Base-by-base conservation (phyloP, 139 green algal species). In the Coelastrella sp. region DNA sequence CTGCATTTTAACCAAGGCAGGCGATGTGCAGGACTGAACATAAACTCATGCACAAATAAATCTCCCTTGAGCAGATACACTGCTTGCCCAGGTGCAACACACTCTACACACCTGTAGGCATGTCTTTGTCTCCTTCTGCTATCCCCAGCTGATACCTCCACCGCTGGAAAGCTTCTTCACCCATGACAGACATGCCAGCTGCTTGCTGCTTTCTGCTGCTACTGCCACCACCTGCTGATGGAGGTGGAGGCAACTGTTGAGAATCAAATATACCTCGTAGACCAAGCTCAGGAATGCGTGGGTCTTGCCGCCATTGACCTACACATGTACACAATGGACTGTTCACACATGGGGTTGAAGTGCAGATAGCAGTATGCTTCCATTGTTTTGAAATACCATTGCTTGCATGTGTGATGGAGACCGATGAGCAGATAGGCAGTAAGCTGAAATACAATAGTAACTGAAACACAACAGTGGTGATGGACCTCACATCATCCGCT, bases 81-180 rank as follows among this genome's bases (percentile, higher is more conserved):
- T 60, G 15, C 15, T 60, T 60, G 50, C 50, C 50, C 50, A 60
- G 50, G 13, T 57, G 45, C 45, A 57, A 9, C 45, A 57, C 45
- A 57, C 45, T 57, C 45, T n/a, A 48, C 66, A 7, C 34, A 74
- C 66, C 66, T 50, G 66, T 50, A 5, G 66, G 66, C 0, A 98
- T 98, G 87, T 98, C 96, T 27, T n/a, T 34, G 53, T 91, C 79
- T 2, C 96, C 96, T 83, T 99, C 96, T 7, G 95, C 92, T 32
- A 99, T 89, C 1, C 96, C 96, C n/a, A 94, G 89, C 66, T 87
- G 35, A 43, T 95, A 92, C 7, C 96, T 89, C 91, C 91, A 96
- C 2, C 64, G 51, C 19, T 90, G 87, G 71, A 93, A 92, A 30
- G 78, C 74, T 11, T 91, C 88, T 38, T 90, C 86, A 30, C 83